phyloP scores from a whole-genome alignment of 2,329 filamentous ascomycete genomes.

The Herpomyces periplanetae region DNA sequence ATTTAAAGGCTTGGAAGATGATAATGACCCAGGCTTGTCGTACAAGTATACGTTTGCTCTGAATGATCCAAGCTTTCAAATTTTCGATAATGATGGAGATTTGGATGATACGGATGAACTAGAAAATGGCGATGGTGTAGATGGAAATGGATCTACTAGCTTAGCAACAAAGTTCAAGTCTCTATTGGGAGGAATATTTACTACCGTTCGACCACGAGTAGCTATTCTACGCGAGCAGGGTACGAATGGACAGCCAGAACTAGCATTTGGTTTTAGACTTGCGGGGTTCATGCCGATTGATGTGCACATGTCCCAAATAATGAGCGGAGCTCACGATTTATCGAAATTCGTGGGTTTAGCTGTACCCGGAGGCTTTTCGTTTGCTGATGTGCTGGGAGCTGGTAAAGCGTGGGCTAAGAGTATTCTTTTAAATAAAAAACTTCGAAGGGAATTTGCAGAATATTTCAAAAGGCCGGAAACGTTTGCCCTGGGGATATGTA shows the following conservation, averaged over 20 bases:
- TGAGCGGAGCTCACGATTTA: slow-evolving; percentile 38
- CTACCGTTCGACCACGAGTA: slow-evolving; percentile 25
- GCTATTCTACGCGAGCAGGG: slow-evolving; percentile 83
- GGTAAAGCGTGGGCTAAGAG: slow-evolving; percentile 87
- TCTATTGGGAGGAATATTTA: no score
- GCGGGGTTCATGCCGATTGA: slow-evolving; percentile 74
- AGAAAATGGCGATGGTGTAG: no score
- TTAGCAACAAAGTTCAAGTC: no score
- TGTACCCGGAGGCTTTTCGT: slow-evolving; percentile 87
- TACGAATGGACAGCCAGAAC: slow-evolving; percentile 80
- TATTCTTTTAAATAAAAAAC: slow-evolving; percentile 39
- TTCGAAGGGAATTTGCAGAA: slow-evolving; percentile 31
- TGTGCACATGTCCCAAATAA: slow-evolving; percentile 75
- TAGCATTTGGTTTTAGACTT: slow-evolving; percentile 75
- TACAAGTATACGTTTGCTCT: slow-evolving; percentile 52
- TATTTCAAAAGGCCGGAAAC: slow-evolving; percentile 73
- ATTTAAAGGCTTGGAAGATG: slow-evolving; percentile 29
- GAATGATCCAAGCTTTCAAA: slow-evolving; percentile 33
- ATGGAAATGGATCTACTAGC: no score
- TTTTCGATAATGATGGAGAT: no score
- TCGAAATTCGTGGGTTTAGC: slow-evolving; percentile 52
- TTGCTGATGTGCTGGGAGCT: slow-evolving; percentile 67
- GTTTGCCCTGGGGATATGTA: slow-evolving; percentile 39
- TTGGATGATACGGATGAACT: no score
- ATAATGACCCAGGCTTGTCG: slow-evolving; percentile 37